phyloP scores from a whole-genome alignment of 1,284 basidiomycete genomes.

The Rhodotorula sp. region DNA sequence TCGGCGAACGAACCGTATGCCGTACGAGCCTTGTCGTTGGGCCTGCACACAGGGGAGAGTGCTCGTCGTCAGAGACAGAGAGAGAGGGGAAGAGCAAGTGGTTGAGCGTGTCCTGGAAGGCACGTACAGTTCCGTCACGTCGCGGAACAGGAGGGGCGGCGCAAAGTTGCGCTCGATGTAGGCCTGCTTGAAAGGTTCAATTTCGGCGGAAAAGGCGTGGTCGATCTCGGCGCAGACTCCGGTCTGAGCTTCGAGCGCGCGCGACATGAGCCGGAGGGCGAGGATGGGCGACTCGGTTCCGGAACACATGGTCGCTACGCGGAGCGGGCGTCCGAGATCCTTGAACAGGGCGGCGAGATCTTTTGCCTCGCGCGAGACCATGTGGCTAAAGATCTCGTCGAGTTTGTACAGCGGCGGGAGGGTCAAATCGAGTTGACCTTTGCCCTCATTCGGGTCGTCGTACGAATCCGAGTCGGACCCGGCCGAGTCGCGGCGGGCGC shows the following conservation, averaged over 20 bases:
- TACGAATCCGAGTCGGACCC: background rate
- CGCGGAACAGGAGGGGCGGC: conserved; percentile 85
- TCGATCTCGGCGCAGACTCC: conserved; percentile 68
- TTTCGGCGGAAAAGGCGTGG: conserved; percentile 96
- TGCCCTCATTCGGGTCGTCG: background rate
- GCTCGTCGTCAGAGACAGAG: background rate
- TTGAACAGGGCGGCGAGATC: conserved; percentile 65
- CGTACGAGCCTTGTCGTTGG: conserved; percentile 58
- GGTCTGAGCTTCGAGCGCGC: conserved; percentile 69
- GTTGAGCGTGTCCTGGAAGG: conserved; percentile 40
- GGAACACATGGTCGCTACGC: conserved; percentile 88
- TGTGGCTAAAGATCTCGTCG: conserved; percentile 78
- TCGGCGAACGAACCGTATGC: conserved; percentile 82
- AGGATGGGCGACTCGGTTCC: conserved; percentile 92
- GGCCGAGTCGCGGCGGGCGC: background rate
- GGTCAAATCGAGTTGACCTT: conserved; percentile 44
- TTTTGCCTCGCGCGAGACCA: conserved; percentile 65
- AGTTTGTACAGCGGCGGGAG: conserved; percentile 78
- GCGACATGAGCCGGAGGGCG: conserved; percentile 76
- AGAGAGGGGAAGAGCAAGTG: conserved; percentile 58
- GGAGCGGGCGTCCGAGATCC: conserved; percentile 72
- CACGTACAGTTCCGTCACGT: conserved; percentile 86
- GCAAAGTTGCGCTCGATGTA: conserved; percentile 93
- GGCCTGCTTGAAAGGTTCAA: conserved; percentile 93
- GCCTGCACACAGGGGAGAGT: conserved; percentile 51